These are phyloP conservation scores for Castanea crenata DNA, from an alignment of 306 rosid genomes.

Conservation along the genomic window DNA sequence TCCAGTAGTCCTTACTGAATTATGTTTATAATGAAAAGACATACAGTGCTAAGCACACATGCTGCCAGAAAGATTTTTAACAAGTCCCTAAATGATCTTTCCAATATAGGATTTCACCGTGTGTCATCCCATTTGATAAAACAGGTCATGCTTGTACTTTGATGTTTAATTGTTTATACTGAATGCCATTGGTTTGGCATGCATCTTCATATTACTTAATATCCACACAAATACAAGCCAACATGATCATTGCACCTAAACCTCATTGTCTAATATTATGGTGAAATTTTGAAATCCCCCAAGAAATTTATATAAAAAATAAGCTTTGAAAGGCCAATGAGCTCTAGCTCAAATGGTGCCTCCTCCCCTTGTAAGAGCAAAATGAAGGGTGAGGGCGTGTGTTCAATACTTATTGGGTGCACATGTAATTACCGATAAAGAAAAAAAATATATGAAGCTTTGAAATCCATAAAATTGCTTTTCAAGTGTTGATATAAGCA, in stretches of 20 bases:
- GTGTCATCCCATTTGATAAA: neutral
- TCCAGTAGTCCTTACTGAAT: neutral
- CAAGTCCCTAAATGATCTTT: neutral
- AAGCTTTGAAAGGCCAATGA: neutral
- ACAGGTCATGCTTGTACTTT: slow-evolving; percentile 9
- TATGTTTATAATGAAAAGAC: neutral
- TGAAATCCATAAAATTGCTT: neutral
- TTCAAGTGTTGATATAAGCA: neutral
- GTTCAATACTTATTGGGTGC: too few relatives aligned
- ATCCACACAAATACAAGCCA: neutral
- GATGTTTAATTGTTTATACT: neutral
- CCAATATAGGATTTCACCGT: neutral
- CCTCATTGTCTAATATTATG: neutral
- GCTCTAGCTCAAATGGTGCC: too few relatives aligned
- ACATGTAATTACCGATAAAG: too few relatives aligned
- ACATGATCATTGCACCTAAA: neutral
- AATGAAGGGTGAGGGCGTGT: too few relatives aligned
- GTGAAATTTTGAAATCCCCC: neutral
- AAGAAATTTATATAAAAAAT: too few relatives aligned
- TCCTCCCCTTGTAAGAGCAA: too few relatives aligned
- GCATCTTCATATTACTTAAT: neutral
- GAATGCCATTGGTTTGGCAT: neutral
- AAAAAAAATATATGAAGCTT: neutral
- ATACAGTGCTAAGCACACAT: neutral
- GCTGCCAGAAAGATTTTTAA: neutral